phyloP scores from a whole-genome alignment of 2,329 filamentous ascomycete species.

The Aureobasidium sp. region DNA sequence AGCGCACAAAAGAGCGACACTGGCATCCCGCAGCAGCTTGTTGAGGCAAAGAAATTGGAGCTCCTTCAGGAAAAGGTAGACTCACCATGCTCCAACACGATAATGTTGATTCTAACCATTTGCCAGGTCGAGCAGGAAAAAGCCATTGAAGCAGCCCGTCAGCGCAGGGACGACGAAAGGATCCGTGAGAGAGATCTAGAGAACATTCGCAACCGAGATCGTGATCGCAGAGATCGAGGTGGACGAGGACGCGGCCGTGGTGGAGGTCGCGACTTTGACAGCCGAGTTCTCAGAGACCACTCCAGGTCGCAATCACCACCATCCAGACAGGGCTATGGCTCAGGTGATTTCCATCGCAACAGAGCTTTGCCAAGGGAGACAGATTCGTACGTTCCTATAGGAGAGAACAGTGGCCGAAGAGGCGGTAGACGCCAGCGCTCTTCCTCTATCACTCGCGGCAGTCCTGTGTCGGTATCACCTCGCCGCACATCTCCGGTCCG shows the following conservation, averaged over 20 bases:
- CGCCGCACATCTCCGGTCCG: neutral
- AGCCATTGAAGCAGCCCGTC: slow-evolving; percentile 66
- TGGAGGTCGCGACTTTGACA: slow-evolving; percentile 43
- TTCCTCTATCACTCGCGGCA: slow-evolving; percentile 7
- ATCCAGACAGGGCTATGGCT: slow-evolving; percentile 42
- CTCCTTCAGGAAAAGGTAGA: slow-evolving; percentile 87
- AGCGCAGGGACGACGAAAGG: slow-evolving; percentile 63
- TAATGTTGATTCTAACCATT: neutral
- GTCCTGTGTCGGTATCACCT: slow-evolving; percentile 15
- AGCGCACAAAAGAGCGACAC: slow-evolving; percentile 84
- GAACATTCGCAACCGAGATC: slow-evolving; percentile 59
- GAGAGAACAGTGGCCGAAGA: slow-evolving; percentile 23
- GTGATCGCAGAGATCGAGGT: slow-evolving; percentile 44
- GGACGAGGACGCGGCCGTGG: slow-evolving; percentile 37
- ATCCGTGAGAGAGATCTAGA: slow-evolving; percentile 65
- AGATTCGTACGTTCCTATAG: slow-evolving; percentile 52
- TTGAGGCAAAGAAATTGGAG: slow-evolving; percentile 95
- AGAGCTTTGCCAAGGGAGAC: slow-evolving; percentile 43
- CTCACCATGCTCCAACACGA: neutral
- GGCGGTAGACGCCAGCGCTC: slow-evolving; percentile 17
- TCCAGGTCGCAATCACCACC: slow-evolving; percentile 45
- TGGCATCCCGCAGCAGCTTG: slow-evolving; percentile 85
- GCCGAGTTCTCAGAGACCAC: slow-evolving; percentile 38
- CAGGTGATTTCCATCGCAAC: slow-evolving; percentile 36
- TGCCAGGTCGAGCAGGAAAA: slow-evolving; percentile 71